Evolutionary conservation across 202 grass and related monocot genomes (phyloP).

Genomic region (Thinopyrum obtusiflorum): DNA sequence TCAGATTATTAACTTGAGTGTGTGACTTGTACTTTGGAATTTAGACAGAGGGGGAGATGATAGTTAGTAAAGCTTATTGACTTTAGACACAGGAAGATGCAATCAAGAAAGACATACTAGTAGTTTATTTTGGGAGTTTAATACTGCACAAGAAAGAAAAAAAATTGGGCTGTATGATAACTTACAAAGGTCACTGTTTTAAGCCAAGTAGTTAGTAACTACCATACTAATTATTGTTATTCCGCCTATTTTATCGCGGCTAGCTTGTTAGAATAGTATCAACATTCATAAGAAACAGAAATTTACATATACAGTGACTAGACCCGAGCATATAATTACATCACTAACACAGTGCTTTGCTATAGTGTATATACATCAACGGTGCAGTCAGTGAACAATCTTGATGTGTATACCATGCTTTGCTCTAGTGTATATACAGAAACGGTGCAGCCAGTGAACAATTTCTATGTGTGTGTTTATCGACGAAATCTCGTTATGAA

Average conservation of each 20-base stretch:
- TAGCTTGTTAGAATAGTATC: neutral
- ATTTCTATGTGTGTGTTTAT: neutral
- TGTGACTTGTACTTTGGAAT: conserved; percentile 5
- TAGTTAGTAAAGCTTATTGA: neutral
- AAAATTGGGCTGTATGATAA: neutral
- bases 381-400: no score
- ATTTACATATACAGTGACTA: neutral
- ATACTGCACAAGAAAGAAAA: neutral
- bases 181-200: neutral
- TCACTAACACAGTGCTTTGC: neutral
- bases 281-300: neutral
- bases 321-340: neutral
- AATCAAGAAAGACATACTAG: neutral
- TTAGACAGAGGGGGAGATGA: neutral
- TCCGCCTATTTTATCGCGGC: neutral
- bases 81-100: no score
- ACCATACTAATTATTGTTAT: neutral
- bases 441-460: neutral
- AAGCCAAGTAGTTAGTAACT: no score
- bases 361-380: neutral
- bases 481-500: neutral
- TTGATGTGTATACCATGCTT: neutral
- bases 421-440: neutral
- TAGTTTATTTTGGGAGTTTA: neutral
- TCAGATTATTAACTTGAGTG: conserved; percentile 11